These are phyloP conservation scores for Hypomontagnella monticulosa DNA, from an alignment of 495 filamentous ascomycete genomes.

Conservation along the genomic window DNA sequence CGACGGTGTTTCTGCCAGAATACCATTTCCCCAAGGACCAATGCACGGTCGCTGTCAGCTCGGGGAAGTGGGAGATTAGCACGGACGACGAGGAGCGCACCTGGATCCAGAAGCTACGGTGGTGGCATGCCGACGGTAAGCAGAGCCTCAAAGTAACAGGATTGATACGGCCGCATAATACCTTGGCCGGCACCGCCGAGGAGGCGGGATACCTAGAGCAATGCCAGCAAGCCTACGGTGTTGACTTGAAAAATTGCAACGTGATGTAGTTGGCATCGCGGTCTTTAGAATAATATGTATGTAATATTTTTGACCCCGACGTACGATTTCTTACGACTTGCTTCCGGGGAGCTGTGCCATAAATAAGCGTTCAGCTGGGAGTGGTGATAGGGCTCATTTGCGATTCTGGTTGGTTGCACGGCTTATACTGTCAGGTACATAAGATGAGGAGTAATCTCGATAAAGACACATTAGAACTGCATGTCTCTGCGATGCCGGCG, in stretches of 20 bases:
- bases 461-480: conserved; percentile 23
- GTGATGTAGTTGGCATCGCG: conserved; percentile 50
- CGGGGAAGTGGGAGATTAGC: conserved; percentile 89
- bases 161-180: conserved; percentile 61
- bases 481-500: conserved; percentile 21
- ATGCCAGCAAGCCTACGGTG: conserved; percentile 51
- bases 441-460: conserved; percentile 28
- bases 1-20: conserved; percentile 86
- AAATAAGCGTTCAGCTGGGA: background rate
- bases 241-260: conserved; percentile 48
- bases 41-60: conserved; percentile 75
- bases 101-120: conserved; percentile 77
- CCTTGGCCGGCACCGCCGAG: conserved; percentile 47
- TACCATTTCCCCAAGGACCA: conserved; percentile 87
- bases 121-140: conserved; percentile 90
- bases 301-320: background rate
- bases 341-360: background rate
- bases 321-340: background rate
- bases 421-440: conserved; percentile 21
- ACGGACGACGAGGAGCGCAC: conserved; percentile 71
- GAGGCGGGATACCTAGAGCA: conserved; percentile 60
- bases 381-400: conserved; percentile 1
- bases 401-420: conserved; percentile 19
- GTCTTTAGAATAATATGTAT: conserved; percentile 3
- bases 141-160: conserved; percentile 84